Percentiles rank a stretch among this genome's conserved stretches.
Conservation (phyloP, 2,329 filamentous ascomycete genomes). For the Golovinomyces cichoracearum region DNA sequence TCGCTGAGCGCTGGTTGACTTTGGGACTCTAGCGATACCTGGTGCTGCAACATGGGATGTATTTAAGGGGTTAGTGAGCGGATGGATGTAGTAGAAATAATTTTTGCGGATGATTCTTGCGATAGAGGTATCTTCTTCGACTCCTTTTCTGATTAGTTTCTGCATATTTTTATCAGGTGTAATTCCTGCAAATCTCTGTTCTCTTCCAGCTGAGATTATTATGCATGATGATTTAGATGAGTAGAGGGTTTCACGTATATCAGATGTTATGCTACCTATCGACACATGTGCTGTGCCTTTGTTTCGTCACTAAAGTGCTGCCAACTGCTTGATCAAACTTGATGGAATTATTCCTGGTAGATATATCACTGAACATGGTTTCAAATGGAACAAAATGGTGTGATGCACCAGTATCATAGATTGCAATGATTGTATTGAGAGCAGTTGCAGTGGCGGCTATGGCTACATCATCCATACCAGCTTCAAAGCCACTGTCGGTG, state of each 20-base stretch:
- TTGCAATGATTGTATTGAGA: neutral
- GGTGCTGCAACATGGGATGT: neutral
- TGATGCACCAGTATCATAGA: constrained; percentile 1
- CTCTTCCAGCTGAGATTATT: constrained; percentile 1
- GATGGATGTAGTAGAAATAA: constrained; percentile 1
- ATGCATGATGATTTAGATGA: neutral
- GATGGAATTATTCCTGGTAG: neutral
- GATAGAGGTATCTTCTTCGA: neutral
- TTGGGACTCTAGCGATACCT: neutral
- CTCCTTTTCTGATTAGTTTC: neutral
- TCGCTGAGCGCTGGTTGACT: neutral
- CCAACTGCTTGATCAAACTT: constrained; percentile 1
- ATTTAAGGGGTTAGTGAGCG: neutral
- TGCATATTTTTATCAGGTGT: neutral
- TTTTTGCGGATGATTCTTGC: neutral
- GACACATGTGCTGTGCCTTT: neutral
- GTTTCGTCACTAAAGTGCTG: neutral
- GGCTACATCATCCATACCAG: neutral
- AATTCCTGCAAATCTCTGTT: neutral
- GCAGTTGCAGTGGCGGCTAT: neutral
- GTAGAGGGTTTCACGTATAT: neutral
- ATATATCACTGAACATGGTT: constrained; percentile 1
- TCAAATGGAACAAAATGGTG: neutral
- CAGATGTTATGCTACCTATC: neutral
- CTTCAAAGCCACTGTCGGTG: neutral